Conservation (phyloP, 192 early-diverging fungal genomes). For the Gigaspora rosea region DNA sequence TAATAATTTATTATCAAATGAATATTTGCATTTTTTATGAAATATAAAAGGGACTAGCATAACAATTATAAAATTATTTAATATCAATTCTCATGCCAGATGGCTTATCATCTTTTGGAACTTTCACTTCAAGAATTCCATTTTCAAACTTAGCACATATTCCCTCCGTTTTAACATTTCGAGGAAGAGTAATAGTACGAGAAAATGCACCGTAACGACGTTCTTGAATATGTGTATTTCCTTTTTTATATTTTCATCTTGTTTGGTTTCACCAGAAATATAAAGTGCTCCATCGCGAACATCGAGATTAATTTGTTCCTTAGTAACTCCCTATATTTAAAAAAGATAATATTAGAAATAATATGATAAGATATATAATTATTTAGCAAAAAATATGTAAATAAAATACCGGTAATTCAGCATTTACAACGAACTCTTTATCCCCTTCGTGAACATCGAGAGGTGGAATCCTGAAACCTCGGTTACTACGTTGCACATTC, state of each 20-base stretch:
- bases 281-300: conserved; percentile 49
- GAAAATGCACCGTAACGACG: conserved; percentile 54
- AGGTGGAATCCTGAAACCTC: background rate
- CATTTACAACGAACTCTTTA: background rate
- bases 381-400: background rate
- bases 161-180: conserved; percentile 46
- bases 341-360: background rate
- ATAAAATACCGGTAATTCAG: conserved; percentile 13
- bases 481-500: too few species aligned
- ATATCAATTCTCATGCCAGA: conserved; percentile 52
- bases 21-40: too few species aligned
- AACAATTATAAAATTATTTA: conserved; percentile 6
- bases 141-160: conserved; percentile 57
- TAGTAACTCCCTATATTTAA: conserved; percentile 42
- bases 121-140: conserved; percentile 55
- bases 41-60: too few species aligned
- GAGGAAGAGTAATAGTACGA: conserved; percentile 54
- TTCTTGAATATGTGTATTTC: conserved; percentile 48
- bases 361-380: background rate
- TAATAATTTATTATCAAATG: too few species aligned
- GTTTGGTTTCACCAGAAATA: conserved; percentile 49
- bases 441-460: conserved; percentile 12
- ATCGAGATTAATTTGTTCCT: conserved; percentile 58
- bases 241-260: conserved; percentile 38
- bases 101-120: conserved; percentile 46